These are phyloP conservation scores for Gynochthodes officinalis DNA, from an alignment of 257 asterid species.

Conservation along the genomic window DNA sequence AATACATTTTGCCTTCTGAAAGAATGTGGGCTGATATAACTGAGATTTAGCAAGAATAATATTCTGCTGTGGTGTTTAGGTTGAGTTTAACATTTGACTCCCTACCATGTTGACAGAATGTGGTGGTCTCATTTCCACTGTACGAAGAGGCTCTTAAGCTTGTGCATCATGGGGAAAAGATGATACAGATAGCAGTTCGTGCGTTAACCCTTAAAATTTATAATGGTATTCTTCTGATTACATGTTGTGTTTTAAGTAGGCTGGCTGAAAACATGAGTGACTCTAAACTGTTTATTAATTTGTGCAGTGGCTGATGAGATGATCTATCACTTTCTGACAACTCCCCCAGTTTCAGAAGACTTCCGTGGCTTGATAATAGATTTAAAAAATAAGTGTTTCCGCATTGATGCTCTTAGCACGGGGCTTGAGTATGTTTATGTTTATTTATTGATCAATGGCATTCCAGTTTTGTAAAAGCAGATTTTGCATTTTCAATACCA, in stretches of 20 bases:
- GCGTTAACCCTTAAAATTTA: constrained; percentile 22
- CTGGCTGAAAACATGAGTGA: neutral
- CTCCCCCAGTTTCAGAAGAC: constrained; percentile 23
- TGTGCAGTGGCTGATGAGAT: constrained; percentile 23
- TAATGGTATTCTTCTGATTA: constrained; percentile 7
- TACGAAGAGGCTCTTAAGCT: constrained; percentile 20
- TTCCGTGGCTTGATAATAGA: constrained; percentile 14
- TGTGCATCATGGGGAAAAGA: constrained; percentile 24
- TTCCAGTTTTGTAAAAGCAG: neutral
- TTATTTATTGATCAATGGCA: neutral
- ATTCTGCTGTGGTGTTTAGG: neutral
- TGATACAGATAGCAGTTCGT: constrained; percentile 26
- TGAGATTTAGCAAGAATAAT: neutral
- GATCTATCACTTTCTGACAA: constrained; percentile 18
- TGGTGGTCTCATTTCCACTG: constrained; percentile 21
- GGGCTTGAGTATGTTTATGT: constrained; percentile 7
- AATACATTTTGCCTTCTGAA: neutral
- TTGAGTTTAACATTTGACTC: neutral
- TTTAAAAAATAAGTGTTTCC: constrained; percentile 17
- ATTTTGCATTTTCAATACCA: neutral
- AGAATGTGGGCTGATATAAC: neutral
- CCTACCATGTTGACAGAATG: constrained; percentile 7
- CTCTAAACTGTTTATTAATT: constrained; percentile 2
- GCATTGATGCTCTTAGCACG: constrained; percentile 13
- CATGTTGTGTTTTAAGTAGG: neutral